phyloP scores from a whole-genome alignment of 768 basidiomycete genomes.

The Porpolomopsis calyptriformis region DNA sequence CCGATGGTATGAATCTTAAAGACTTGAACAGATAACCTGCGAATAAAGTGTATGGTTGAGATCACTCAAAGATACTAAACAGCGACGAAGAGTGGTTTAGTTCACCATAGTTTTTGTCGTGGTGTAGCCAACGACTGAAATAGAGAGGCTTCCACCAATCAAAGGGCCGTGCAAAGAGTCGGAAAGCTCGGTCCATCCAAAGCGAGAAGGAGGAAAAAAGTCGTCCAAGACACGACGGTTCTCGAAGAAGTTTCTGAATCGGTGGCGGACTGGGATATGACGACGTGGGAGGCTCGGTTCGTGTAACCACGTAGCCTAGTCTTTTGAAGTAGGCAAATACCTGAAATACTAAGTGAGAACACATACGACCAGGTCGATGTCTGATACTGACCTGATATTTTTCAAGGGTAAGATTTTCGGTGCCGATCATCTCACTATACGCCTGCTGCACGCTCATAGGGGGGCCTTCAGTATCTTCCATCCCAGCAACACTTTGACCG shows the following conservation, averaged over 20 bases:
- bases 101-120: conserved; percentile 45
- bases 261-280: conserved; percentile 33
- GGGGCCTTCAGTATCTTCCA: conserved; percentile 39
- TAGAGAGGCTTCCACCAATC: conserved; percentile 63
- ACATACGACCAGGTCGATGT: too few relatives aligned
- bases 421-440: conserved; percentile 76
- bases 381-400: conserved; percentile 79
- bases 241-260: conserved; percentile 10
- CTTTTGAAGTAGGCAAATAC: conserved; percentile 89
- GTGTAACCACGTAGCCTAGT: conserved; percentile 79
- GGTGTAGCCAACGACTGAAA: conserved; percentile 36
- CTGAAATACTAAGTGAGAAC: too few relatives aligned
- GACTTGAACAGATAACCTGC: conserved; percentile 59
- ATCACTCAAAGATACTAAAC: too few relatives aligned
- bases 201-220: conserved; percentile 25
- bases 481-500: conserved; percentile 22
- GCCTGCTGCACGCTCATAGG: conserved; percentile 92
- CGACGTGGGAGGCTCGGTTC: conserved; percentile 46
- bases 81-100: neutral
- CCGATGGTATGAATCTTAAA: conserved; percentile 63
- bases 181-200: conserved; percentile 22
- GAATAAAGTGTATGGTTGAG: conserved; percentile 4
- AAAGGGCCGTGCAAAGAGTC: conserved; percentile 25
- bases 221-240: conserved; percentile 23
- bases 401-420: conserved; percentile 68